Base-by-base conservation (phyloP, 2,329 filamentous ascomycete genomes). In the Tolypocladium tropicale region DNA sequence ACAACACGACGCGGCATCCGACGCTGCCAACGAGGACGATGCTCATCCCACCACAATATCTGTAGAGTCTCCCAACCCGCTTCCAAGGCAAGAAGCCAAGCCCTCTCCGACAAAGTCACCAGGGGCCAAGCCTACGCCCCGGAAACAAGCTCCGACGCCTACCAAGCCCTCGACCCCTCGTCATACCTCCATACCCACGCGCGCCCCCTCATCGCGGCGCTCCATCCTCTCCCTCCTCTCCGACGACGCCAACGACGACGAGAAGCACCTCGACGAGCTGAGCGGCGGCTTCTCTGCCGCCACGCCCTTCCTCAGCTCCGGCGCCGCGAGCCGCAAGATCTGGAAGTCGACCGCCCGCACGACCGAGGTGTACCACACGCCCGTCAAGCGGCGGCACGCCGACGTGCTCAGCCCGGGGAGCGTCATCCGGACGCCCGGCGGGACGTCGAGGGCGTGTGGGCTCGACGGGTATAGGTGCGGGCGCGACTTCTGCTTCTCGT, bases 401-500 rank as follows among this genome's bases (percentile, higher is more conserved):
- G 61, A 65, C 4, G 55, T 60, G 7, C 51, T 59, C 12, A 69
- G 64, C 28, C 59, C 58, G 18, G 58, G 61, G 4, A 67, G 64
- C 49, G 59, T 70, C 34, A 62, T 74, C 5, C 70, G 70, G 60
- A 81, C 79, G 11, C 79, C 79, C 0, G 74, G 78, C 2, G 80
- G 80, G 1, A 75, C 76, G 16, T 61, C 73, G 60, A 71, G 78
- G 53, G 71, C 71, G 16, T 85, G 83, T 57, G 82, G 82, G 4
- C 69, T 78, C 59, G 74, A 76, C 60, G 82, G 78, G 14, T 84
- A 79, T 64, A 70, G 68, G 18, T 85, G 82, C 58, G 76, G 76
- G 4, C 72, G 78, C 55, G 76, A 81, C 58, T 85, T 84, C 68
- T 85, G 83, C 67, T 83, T 86, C 61, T 74, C 72, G 11, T 85